Percentiles rank a stretch among this genome's conserved stretches.
These are phyloP conservation scores for Aspergillus panamensis DNA, from an alignment of 495 filamentous ascomycete species.

Conservation along the genomic window DNA sequence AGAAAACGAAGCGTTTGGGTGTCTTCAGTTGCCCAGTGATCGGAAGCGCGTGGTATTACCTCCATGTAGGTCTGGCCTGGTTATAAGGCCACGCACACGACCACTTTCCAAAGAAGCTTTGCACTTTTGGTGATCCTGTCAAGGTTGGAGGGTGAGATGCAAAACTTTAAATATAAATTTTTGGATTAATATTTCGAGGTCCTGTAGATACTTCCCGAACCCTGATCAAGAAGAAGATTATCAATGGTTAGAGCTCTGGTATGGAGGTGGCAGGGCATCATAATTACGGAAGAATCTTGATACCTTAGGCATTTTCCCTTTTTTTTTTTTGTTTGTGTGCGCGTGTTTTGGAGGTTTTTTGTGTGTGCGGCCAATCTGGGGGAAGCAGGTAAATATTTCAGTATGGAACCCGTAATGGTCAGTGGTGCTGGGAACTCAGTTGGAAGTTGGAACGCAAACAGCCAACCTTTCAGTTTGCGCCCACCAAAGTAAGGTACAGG, in stretches of 20 bases:
- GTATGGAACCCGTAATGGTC: neutral
- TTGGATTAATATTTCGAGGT: neutral
- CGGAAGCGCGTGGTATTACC: slow-evolving; percentile 16
- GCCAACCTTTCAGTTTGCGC: neutral
- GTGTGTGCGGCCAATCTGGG: neutral
- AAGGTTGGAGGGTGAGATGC: neutral
- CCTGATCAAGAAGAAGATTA: neutral
- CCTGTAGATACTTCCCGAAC: neutral
- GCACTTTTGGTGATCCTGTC: neutral
- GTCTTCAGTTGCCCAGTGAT: slow-evolving; percentile 8
- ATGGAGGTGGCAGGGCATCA: neutral
- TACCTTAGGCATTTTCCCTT: neutral
- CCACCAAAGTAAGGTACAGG: slow-evolving; percentile 1
- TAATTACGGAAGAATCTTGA: neutral
- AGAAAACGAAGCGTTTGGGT: slow-evolving; percentile 23
- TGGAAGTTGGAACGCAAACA: neutral
- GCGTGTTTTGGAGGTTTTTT: neutral
- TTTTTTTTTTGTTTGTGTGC: neutral
- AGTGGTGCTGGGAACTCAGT: neutral
- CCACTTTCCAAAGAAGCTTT: slow-evolving; percentile 2
- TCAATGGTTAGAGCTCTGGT: neutral
- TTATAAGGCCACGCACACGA: slow-evolving; percentile 9
- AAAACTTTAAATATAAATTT: neutral
- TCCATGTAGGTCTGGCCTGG: neutral
- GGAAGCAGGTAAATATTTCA: neutral